These are phyloP conservation scores for Zymoseptoria pseudotritici DNA, from an alignment of 2,329 filamentous ascomycete species.

Conservation along the genomic window DNA sequence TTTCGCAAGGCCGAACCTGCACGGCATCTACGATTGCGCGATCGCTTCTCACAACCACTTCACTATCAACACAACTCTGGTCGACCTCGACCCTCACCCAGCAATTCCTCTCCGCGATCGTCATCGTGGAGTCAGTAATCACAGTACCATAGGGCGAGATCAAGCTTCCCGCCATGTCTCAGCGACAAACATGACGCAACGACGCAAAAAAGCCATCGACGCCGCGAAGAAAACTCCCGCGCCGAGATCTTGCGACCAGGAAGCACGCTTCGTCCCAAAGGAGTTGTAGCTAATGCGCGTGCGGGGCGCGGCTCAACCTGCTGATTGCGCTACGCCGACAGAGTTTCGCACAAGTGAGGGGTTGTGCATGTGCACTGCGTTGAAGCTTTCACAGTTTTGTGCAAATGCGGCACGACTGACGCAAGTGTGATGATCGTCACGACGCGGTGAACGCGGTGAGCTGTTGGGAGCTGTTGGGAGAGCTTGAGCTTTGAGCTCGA, in stretches of 20 bases:
- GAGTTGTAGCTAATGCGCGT: background rate
- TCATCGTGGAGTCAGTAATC: background rate
- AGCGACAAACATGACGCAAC: background rate
- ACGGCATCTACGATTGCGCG: background rate
- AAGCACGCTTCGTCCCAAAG: background rate
- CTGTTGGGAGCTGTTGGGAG: background rate
- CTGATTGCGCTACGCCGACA: background rate
- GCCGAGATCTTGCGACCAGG: too few species aligned
- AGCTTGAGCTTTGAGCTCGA: background rate
- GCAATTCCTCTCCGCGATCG: background rate
- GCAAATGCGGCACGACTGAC: background rate
- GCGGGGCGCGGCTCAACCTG: background rate
- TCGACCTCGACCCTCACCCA: background rate
- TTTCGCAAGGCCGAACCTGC: background rate
- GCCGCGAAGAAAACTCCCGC: background rate
- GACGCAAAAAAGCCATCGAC: background rate
- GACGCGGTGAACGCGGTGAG: background rate
- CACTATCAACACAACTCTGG: background rate
- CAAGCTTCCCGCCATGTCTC: background rate
- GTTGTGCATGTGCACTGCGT: background rate
- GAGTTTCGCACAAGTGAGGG: background rate
- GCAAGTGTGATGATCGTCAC: background rate
- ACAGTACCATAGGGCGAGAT: background rate
- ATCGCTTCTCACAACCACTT: background rate
- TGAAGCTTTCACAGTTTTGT: background rate